phyloP scores from a whole-genome alignment of 2,329 filamentous ascomycete species.

The Aspergillus fumigatus region DNA sequence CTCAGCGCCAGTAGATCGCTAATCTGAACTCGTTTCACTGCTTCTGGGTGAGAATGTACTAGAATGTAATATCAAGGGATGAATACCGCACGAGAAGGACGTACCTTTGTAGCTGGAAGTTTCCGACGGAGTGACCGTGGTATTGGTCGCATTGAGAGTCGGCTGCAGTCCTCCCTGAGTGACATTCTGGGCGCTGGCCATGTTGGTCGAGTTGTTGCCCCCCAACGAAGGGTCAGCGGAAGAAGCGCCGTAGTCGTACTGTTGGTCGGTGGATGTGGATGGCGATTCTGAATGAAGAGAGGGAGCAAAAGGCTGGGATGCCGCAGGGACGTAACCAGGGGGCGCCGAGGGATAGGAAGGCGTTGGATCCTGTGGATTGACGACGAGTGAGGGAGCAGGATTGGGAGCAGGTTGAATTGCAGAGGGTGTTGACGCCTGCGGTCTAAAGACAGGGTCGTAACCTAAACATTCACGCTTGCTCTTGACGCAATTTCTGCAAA shows the following conservation, averaged over 20 bases:
- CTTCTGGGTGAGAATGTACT: slow-evolving; percentile 13
- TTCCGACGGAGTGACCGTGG: slow-evolving; percentile 30
- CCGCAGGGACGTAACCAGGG: slow-evolving; percentile 37
- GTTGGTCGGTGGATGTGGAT: slow-evolving; percentile 40
- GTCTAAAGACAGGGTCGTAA: slow-evolving; percentile 68
- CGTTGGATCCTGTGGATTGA: slow-evolving; percentile 34
- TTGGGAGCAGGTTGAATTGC: slow-evolving; percentile 60
- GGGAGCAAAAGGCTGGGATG: slow-evolving; percentile 36
- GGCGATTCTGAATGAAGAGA: slow-evolving; percentile 36
- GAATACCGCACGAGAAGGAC: slow-evolving; percentile 13
- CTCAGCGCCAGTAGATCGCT: slow-evolving; percentile 67
- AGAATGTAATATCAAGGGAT: not conserved
- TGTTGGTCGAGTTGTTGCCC: slow-evolving; percentile 30
- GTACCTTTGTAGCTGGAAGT: slow-evolving; percentile 49
- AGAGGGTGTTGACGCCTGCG: slow-evolving; percentile 61
- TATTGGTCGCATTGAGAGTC: slow-evolving; percentile 18
- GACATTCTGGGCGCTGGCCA: slow-evolving; percentile 32
- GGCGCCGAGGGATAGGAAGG: slow-evolving; percentile 35
- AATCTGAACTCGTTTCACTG: slow-evolving; percentile 65
- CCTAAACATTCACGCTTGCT: slow-evolving; percentile 64
- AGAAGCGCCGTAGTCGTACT: slow-evolving; percentile 56
- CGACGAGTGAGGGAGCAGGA: slow-evolving; percentile 39
- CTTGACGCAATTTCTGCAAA: slow-evolving; percentile 69
- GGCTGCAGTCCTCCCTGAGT: slow-evolving; percentile 25
- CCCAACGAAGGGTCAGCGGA: slow-evolving; percentile 66